Conservation (phyloP, 768 basidiomycete species). For the Dioszegia hungarica region DNA sequence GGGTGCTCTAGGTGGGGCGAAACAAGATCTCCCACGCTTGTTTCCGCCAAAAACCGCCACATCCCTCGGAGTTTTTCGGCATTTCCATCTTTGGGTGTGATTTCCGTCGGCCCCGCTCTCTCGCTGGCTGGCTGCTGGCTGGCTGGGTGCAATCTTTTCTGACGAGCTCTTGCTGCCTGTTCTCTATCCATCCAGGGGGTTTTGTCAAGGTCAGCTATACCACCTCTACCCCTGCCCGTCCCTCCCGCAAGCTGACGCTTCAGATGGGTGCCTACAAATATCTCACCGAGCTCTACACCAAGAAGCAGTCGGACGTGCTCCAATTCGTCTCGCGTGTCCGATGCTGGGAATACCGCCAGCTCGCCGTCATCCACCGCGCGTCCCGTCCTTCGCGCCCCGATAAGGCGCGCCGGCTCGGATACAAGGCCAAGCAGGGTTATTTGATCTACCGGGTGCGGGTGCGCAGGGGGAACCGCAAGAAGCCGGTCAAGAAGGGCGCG, state of each 20-base stretch:
- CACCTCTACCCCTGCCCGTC: not conserved
- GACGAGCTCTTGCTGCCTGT: too few relatives aligned
- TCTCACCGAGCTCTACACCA: slow-evolving; percentile 95
- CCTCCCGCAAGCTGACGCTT: not conserved
- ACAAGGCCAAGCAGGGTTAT: slow-evolving; percentile 99
- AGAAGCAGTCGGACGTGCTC: slow-evolving; percentile 63
- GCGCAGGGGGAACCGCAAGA: slow-evolving; percentile 97
- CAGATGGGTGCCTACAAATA: slow-evolving; percentile 60
- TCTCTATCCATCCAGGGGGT: not conserved
- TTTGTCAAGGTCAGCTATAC: not conserved
- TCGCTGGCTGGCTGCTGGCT: too few relatives aligned
- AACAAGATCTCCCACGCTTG: too few relatives aligned
- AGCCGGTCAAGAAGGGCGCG: slow-evolving; percentile 97
- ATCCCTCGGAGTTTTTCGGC: not conserved
- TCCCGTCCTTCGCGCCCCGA: slow-evolving; percentile 97
- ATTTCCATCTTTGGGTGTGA: not conserved
- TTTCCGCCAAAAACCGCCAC: not conserved
- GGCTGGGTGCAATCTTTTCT: too few relatives aligned
- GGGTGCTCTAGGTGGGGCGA: too few relatives aligned
- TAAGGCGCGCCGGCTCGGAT: slow-evolving; percentile 96
- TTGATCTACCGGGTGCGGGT: slow-evolving; percentile 97
- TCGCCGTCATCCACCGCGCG: slow-evolving; percentile 96
- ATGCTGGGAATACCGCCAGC: slow-evolving; percentile 98
- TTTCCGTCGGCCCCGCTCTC: too few relatives aligned
- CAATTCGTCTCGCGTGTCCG: slow-evolving; percentile 96